Base-by-base conservation (phyloP, 177 flowering plant species). In the Vitis hybrid region DNA sequence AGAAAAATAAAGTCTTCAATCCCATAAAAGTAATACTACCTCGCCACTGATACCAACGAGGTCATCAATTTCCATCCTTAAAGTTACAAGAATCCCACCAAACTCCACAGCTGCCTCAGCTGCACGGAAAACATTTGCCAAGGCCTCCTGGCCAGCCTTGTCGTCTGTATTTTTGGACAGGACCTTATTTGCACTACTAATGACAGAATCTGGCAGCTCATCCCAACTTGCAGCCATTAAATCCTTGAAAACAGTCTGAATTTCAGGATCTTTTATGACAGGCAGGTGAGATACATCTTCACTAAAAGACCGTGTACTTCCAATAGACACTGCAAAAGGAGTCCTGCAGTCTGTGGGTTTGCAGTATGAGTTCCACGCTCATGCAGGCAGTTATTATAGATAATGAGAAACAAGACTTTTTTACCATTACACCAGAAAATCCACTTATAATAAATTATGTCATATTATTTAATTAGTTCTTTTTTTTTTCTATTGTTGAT, bases 61-160 rank as follows among this genome's bases (percentile, higher is more conserved):
- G 72, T 94, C 99, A 88, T 95, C 98, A 73, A 94, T 77, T 73
- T 80, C 94, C 98, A 92, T 91, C 73, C 85, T 94, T 71, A 94
- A 67, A 52, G 87, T 72, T n/a, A 82, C 84, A 62, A 94, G 77
- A 22, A 82, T 83, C 50, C 90, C 97, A 55, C 75, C 69, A 71
- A 94, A 94, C 71, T 91, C 89, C 78, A 88, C 98, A 71, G 79
- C 88, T 17, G 99, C 99, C 79, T 90, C 97, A 71, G 99, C 98
- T n/a, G 98, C 90, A 66, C 94, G 86, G 64, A 91, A 86, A 31
- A 91, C 87, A 81, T 88, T 91, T 50, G 68, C 78, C 76, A 94
- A 74, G 58, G 72, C 82, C 73, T 90, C 97, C 78, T 92, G 89
- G 11, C 89, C 91, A 65, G 82, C 80, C 76, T 88, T 82, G 77